Conservation (phyloP, 352 stramenopile genomes). For the Plasmopara muralis region DNA sequence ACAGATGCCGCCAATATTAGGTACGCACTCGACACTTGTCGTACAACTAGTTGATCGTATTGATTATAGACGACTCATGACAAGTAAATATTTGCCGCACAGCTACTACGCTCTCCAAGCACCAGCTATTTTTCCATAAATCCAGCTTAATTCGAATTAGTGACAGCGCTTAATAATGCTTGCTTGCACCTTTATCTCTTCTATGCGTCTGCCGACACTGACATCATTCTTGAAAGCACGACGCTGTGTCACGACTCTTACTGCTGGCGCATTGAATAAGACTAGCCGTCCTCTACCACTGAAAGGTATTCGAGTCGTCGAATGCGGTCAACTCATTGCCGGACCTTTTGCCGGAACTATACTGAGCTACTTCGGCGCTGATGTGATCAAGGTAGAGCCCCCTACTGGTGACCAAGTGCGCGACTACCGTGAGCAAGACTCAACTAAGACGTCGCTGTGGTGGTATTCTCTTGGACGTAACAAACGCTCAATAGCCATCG, state of each 20-base stretch:
- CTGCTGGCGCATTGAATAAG: constrained; percentile 8
- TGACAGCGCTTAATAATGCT: constrained; percentile 7
- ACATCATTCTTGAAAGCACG: constrained; percentile 3
- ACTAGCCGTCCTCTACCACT: constrained; percentile 40
- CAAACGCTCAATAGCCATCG: constrained; percentile 79
- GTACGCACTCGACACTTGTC: constrained; percentile 10
- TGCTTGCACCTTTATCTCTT: not conserved
- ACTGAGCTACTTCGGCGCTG: constrained; percentile 84
- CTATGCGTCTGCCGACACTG: constrained; percentile 6
- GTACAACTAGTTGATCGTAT: not conserved
- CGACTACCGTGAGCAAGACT: constrained; percentile 69
- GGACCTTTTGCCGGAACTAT: constrained; percentile 80
- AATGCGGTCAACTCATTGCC: constrained; percentile 76
- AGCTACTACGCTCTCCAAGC: constrained; percentile 44
- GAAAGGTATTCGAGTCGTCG: constrained; percentile 64
- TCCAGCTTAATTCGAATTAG: constrained; percentile 5
- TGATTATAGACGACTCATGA: too few species aligned
- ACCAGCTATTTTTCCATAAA: constrained; percentile 20
- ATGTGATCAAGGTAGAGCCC: constrained; percentile 89
- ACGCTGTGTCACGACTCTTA: constrained; percentile 36
- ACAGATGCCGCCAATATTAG: constrained; percentile 45
- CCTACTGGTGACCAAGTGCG: constrained; percentile 79
- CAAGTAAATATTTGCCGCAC: not conserved
- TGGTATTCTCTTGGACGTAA: constrained; percentile 87
- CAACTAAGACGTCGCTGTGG: constrained; percentile 74